Evolutionary conservation across 345 rosid genomes (phyloP).

Genomic region (Microcos paniculata): DNA sequence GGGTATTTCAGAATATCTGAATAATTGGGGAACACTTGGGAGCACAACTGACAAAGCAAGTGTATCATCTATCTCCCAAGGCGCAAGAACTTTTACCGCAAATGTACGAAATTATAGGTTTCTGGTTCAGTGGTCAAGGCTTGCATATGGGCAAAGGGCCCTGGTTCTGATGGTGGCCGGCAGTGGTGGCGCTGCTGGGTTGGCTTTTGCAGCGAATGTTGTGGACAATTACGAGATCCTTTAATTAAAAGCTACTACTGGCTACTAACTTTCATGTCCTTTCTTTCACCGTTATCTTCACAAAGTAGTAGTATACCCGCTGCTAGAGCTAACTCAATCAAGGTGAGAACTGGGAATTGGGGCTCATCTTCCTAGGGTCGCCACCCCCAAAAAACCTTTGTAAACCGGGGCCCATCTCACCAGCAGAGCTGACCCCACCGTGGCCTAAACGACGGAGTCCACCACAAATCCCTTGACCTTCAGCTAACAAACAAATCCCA

Average conservation of each 20-base stretch:
- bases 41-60: background rate
- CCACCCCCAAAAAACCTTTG: conserved; percentile 1
- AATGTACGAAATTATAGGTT: background rate
- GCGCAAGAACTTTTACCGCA: background rate
- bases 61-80: background rate
- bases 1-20: too few species aligned
- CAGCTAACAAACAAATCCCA: background rate
- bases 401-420: background rate
- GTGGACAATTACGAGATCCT: background rate
- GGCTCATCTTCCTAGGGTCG: conserved; percentile 21
- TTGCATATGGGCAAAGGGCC: background rate
- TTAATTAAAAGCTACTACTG: too few species aligned
- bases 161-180: background rate
- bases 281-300: background rate
- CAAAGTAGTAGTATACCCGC: background rate
- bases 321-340: too few species aligned
- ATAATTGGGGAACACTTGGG: background rate
- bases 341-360: background rate
- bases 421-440: background rate
- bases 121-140: background rate
- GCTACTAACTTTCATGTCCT: background rate
- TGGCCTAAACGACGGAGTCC: background rate
- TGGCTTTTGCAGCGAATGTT: background rate
- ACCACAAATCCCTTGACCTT: background rate
- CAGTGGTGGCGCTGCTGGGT: background rate